phyloP scores from a whole-genome alignment of 768 basidiomycete species.

The Mycena rosella region DNA sequence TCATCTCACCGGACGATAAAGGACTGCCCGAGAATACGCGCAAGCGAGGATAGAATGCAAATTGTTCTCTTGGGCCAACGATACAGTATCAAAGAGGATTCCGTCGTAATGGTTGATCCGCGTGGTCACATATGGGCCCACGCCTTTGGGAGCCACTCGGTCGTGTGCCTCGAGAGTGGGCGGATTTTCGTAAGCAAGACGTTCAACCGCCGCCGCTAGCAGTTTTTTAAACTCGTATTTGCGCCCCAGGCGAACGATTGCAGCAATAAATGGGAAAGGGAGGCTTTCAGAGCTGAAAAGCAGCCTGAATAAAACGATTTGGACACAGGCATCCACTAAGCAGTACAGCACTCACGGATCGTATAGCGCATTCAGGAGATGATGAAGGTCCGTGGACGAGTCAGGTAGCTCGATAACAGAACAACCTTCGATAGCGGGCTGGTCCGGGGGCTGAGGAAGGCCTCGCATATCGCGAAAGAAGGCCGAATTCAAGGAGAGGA shows the following conservation, averaged over 20 bases:
- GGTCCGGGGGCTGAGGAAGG: slow-evolving; percentile 15
- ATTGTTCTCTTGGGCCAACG: no score
- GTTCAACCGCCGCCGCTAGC: neutral
- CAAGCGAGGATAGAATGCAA: no score
- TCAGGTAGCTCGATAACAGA: slow-evolving; percentile 21
- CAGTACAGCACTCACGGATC: slow-evolving; percentile 5
- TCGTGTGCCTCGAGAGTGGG: slow-evolving; percentile 5
- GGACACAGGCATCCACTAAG: no score
- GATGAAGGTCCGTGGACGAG: slow-evolving; percentile 1
- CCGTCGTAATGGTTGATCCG: no score
- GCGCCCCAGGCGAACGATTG: slow-evolving; percentile 3
- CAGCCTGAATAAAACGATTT: neutral
- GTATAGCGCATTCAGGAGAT: slow-evolving; percentile 11
- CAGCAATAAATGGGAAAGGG: neutral
- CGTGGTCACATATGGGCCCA: no score
- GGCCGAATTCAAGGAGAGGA: slow-evolving; percentile 14
- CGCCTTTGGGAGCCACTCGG: no score
- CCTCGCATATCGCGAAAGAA: slow-evolving; percentile 17
- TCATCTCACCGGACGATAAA: no score
- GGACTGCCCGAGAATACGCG: no score
- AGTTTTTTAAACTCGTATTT: slow-evolving; percentile 12
- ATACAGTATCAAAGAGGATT: no score
- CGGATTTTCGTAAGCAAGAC: slow-evolving; percentile 11
- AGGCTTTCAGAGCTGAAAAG: neutral
- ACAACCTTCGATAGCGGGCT: slow-evolving; percentile 15